phyloP scores from a whole-genome alignment of 352 stramenopile genomes.

The Phytophthora cryptogea region DNA sequence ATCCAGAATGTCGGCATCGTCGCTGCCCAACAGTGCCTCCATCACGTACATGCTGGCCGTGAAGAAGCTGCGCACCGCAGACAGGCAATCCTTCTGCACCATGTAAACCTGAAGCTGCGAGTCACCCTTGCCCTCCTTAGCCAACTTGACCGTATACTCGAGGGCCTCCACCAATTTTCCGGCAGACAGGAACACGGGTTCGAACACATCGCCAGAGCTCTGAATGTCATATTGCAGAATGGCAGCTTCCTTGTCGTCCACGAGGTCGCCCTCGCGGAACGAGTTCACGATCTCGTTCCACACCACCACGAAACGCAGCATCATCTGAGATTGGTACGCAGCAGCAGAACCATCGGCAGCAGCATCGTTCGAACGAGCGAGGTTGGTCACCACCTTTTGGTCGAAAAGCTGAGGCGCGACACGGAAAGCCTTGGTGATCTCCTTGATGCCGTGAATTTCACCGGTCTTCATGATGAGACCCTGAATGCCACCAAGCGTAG shows the following conservation, averaged over 20 bases:
- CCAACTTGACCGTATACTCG: slow-evolving; percentile 59
- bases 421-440: slow-evolving; percentile 73
- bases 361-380: slow-evolving; percentile 61
- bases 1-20: slow-evolving; percentile 70
- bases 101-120: slow-evolving; percentile 69
- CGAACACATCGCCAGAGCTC: slow-evolving; percentile 72
- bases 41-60: slow-evolving; percentile 80
- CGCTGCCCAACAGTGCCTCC: slow-evolving; percentile 62
- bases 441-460: slow-evolving; percentile 66
- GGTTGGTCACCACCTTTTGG: slow-evolving; percentile 70
- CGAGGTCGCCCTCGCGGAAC: slow-evolving; percentile 71
- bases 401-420: slow-evolving; percentile 71
- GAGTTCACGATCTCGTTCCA: slow-evolving; percentile 85
- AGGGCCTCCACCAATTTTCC: slow-evolving; percentile 73
- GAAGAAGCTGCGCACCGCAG: slow-evolving; percentile 73
- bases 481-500: slow-evolving; percentile 51
- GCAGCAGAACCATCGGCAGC: slow-evolving; percentile 46
- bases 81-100: slow-evolving; percentile 73
- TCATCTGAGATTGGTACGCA: slow-evolving; percentile 70
- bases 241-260: slow-evolving; percentile 76
- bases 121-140: slow-evolving; percentile 71
- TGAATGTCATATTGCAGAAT: slow-evolving; percentile 81
- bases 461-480: slow-evolving; percentile 75
- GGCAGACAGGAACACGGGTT: slow-evolving; percentile 79
- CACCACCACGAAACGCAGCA: slow-evolving; percentile 80